Evolutionary conservation across 495 filamentous ascomycete species (phyloP).

Genomic region (Talaromyces stipitatus): DNA sequence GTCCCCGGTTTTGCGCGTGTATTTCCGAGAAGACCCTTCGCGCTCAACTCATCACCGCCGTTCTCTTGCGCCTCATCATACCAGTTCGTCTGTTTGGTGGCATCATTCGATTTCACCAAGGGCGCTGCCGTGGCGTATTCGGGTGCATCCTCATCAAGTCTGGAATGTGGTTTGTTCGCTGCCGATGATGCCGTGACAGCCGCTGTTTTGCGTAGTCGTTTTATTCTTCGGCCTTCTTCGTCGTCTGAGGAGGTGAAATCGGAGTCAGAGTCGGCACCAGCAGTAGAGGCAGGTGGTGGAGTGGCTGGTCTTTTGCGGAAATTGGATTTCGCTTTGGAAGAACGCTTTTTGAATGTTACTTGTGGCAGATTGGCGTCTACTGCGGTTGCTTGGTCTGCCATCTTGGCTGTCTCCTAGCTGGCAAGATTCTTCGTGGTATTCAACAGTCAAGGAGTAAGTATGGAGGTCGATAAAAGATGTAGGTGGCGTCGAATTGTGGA

Average conservation of each 20-base stretch:
- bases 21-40: constrained; percentile 57
- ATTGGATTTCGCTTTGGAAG: constrained; percentile 64
- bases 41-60: constrained; percentile 31
- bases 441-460: not conserved
- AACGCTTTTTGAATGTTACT: constrained; percentile 75
- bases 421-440: not conserved
- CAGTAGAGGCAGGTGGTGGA: constrained; percentile 54
- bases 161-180: constrained; percentile 20
- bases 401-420: not conserved
- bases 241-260: constrained; percentile 74
- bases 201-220: constrained; percentile 65
- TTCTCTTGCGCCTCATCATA: constrained; percentile 56
- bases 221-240: constrained; percentile 63
- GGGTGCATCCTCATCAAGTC: constrained; percentile 41
- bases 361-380: constrained; percentile 10
- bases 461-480: not conserved
- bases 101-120: constrained; percentile 68
- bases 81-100: constrained; percentile 91
- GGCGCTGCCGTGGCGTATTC: constrained; percentile 40
- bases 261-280: constrained; percentile 43
- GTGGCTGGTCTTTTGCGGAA: constrained; percentile 78
- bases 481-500: constrained; percentile 1
- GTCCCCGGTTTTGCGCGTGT: constrained; percentile 35
- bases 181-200: constrained; percentile 49
- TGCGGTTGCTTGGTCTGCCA: constrained; percentile 2